phyloP scores from a whole-genome alignment of 441 rosid genomes.

The Rhodomyrtus psidioides region DNA sequence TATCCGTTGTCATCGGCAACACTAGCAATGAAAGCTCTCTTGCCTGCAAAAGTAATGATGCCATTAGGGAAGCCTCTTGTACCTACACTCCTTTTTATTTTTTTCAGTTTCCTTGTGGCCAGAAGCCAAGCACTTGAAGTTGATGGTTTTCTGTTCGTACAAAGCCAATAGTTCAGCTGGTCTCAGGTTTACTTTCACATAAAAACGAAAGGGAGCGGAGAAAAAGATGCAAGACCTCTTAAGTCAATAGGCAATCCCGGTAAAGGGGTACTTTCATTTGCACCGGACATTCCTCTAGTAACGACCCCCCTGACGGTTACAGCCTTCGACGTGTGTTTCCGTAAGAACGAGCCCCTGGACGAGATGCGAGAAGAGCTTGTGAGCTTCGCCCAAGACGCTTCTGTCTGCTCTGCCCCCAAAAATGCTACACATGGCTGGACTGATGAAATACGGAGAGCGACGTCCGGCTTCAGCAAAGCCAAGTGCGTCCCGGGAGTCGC shows the following conservation, averaged over 20 bases:
- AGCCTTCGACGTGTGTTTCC: conserved; percentile 8
- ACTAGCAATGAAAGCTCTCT: conserved; percentile 94
- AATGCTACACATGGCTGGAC: conserved; percentile 9
- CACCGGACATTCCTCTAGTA: conserved; percentile 27
- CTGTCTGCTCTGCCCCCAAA: conserved; percentile 13
- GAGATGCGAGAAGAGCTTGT: conserved; percentile 28
- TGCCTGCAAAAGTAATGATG: conserved; percentile 33
- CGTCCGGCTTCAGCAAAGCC: conserved; percentile 23
- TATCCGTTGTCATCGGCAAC: conserved; percentile 96
- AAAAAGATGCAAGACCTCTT: conserved; percentile 19
- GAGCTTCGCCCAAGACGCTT: conserved; percentile 27
- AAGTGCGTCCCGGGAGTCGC: conserved; percentile 22
- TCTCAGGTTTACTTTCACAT: background rate
- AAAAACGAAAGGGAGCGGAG: background rate
- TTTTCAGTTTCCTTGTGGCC: background rate
- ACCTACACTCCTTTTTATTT: background rate
- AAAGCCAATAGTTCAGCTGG: background rate
- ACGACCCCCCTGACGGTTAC: conserved; percentile 8
- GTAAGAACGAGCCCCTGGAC: conserved; percentile 13
- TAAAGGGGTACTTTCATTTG: conserved; percentile 25
- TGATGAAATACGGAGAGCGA: conserved; percentile 12
- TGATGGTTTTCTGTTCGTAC: background rate
- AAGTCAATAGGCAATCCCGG: conserved; percentile 47
- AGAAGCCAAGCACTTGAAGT: background rate
- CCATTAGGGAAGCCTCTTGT: background rate